phyloP scores from a whole-genome alignment of 177 flowering plant species.

The Telopea speciosissima region DNA sequence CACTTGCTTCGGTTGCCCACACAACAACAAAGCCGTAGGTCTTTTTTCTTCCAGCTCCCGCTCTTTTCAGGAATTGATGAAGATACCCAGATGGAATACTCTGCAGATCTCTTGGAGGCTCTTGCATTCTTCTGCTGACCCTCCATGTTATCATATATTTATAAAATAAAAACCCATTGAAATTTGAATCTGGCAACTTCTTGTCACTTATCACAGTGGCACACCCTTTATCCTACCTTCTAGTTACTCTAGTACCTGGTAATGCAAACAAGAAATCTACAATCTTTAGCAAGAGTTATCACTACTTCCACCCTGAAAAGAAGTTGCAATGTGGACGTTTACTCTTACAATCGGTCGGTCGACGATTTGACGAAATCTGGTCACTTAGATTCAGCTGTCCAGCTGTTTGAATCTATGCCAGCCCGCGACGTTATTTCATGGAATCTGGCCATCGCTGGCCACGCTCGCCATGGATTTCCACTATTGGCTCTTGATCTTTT shows the following conservation, averaged over 20 bases:
- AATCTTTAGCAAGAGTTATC: slow-evolving; percentile 6
- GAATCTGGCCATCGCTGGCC: slow-evolving; percentile 53
- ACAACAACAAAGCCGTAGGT: background rate
- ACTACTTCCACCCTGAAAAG: background rate
- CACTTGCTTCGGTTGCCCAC: background rate
- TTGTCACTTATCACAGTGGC: background rate
- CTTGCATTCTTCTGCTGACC: background rate
- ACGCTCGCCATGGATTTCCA: slow-evolving; percentile 30
- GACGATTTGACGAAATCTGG: background rate
- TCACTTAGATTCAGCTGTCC: slow-evolving; percentile 30
- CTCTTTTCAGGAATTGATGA: background rate
- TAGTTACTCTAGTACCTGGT: background rate
- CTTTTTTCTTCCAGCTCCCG: background rate
- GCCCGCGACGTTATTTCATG: slow-evolving; percentile 46
- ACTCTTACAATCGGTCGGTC: background rate
- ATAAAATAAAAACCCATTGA: background rate
- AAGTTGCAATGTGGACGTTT: background rate
- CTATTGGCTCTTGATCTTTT: slow-evolving; percentile 33
- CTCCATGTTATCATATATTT: no score
- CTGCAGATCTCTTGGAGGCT: background rate
- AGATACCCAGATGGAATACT: background rate
- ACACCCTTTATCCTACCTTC: background rate
- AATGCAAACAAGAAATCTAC: slow-evolving; percentile 9
- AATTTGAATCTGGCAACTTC: background rate
- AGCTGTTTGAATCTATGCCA: slow-evolving; percentile 56